Base-by-base conservation (phyloP, 1,139 yeast genomes). In the Suhomyces choctaworum region DNA sequence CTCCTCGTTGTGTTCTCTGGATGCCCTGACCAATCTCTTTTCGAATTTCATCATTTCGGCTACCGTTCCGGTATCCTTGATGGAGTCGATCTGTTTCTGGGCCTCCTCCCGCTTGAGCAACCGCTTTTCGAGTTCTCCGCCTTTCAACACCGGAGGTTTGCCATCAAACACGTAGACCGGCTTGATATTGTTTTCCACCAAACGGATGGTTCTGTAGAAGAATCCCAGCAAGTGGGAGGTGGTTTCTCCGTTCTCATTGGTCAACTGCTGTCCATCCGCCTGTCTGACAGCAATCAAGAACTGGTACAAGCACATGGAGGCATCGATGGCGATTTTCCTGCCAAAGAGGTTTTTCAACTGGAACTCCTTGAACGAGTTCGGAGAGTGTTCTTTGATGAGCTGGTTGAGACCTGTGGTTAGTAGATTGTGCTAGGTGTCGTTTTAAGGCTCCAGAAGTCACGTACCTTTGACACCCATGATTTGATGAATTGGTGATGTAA, bases 161-260 rank as follows among this genome's bases (percentile, higher is more conserved):
- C 98, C 98, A 58, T 92, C 98, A 61, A 92, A 92, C 5, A 94
- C 97, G 54, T 89, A 92, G 22, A 90, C 85, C 2, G 99, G 99
- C 58, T 92, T 92, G 52, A 94, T 80, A 14, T 97, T 96, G 52
- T 86, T 80, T 47, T 85, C 96, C 8, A 90, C 85, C 72, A 92
- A 76, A 39, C 96, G 67, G 34, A 92, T 72, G 0, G 98, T 94
- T 41, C 98, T 70, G 59, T 92, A 90, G 58, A 92, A 92, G 74
- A 92, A 83, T 2, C 98, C 99, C 82, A 89, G 88, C 45, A 94
- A 62, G 59, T 92, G 99, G 1, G 94, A 87, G 0, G 99, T 92
- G 5, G 97, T 90, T 48, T 89, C 96, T 20, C 98, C 98, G 12
- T 78, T 77, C 28, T 86, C 96, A 45, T 78, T 82, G 26, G 95